phyloP scores from a whole-genome alignment of 2,329 filamentous ascomycete genomes.

The Exophiala oligosperma region DNA sequence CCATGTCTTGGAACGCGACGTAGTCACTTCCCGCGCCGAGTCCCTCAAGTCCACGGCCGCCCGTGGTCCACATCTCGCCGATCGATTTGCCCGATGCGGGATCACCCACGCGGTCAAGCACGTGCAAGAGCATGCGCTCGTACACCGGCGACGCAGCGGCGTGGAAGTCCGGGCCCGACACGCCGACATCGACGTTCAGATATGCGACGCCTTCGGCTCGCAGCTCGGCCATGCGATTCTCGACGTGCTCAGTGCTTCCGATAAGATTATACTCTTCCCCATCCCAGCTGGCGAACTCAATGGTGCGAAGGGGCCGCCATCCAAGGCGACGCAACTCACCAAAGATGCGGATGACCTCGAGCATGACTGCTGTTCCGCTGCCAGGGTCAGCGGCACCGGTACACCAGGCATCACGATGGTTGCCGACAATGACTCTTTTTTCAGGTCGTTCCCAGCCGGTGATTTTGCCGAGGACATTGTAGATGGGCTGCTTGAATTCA shows the following conservation, averaged over 20 bases:
- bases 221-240: slow-evolving; percentile 73
- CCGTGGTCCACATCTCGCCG: slow-evolving; percentile 71
- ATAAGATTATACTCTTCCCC: slow-evolving; percentile 89
- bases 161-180: slow-evolving; percentile 72
- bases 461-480: slow-evolving; percentile 86
- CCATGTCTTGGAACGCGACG: slow-evolving; percentile 86
- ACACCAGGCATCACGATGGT: slow-evolving; percentile 90
- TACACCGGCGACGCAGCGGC: slow-evolving; percentile 82
- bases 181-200: slow-evolving; percentile 83
- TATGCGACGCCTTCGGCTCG: slow-evolving; percentile 79
- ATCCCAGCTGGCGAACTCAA: slow-evolving; percentile 97
- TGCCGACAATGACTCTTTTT: slow-evolving; percentile 86
- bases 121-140: slow-evolving; percentile 67
- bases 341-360: slow-evolving; percentile 84
- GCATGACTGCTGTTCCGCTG: slow-evolving; percentile 84
- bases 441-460: slow-evolving; percentile 77
- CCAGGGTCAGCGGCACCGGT: slow-evolving; percentile 85
- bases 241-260: slow-evolving; percentile 92
- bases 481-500: slow-evolving; percentile 77
- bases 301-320: slow-evolving; percentile 90
- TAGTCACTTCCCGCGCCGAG: slow-evolving; percentile 79
- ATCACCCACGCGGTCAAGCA: slow-evolving; percentile 73
- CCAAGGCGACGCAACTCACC: slow-evolving; percentile 73
- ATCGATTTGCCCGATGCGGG: slow-evolving; percentile 62
- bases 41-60: slow-evolving; percentile 61